A percentile compares a stretch with the other conserved stretches of the same genome.
Evolutionary conservation across 371 early-diverging fungal genomes (phyloP).

Genomic region (Blakeslea trispora): DNA sequence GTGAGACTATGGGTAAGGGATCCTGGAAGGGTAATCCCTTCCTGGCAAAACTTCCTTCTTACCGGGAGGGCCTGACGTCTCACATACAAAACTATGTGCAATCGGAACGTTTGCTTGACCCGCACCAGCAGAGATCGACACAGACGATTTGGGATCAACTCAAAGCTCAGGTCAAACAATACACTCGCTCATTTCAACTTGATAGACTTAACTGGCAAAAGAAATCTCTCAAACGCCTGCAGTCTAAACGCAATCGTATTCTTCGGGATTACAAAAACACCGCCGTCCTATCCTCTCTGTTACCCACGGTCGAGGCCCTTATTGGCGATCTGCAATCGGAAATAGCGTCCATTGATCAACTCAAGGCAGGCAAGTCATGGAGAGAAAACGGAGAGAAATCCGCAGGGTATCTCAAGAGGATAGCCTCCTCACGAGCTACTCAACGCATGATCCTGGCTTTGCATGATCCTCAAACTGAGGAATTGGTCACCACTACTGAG

Average conservation of each 20-base stretch:
- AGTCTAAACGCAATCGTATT: conserved; percentile 4
- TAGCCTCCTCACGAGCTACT: conserved; percentile 1
- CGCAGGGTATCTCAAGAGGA: background rate
- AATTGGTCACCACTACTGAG: background rate
- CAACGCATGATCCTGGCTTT: background rate
- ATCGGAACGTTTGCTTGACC: background rate
- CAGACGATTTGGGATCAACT: conserved; percentile 1
- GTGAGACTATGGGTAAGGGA: background rate
- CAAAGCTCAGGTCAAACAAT: conserved; percentile 3
- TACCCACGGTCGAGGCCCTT: conserved; percentile 1
- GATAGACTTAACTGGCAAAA: background rate
- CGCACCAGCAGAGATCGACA: background rate
- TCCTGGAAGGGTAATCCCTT: conserved; percentile 3
- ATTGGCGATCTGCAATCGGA: background rate
- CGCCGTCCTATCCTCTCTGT: background rate
- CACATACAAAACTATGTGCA: background rate
- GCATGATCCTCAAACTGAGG: background rate
- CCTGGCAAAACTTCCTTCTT: background rate
- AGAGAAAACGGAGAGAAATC: conserved; percentile 7
- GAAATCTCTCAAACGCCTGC: background rate
- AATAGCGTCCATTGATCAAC: background rate
- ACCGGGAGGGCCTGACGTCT: background rate
- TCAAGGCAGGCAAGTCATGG: conserved; percentile 5
- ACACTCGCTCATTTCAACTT: background rate
- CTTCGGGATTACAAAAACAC: background rate